Evolutionary conservation across 2,329 filamentous ascomycete species (phyloP), one percentile per base, ranked within the genome.

Genomic region (Botryotinia narcissicola): DNA sequence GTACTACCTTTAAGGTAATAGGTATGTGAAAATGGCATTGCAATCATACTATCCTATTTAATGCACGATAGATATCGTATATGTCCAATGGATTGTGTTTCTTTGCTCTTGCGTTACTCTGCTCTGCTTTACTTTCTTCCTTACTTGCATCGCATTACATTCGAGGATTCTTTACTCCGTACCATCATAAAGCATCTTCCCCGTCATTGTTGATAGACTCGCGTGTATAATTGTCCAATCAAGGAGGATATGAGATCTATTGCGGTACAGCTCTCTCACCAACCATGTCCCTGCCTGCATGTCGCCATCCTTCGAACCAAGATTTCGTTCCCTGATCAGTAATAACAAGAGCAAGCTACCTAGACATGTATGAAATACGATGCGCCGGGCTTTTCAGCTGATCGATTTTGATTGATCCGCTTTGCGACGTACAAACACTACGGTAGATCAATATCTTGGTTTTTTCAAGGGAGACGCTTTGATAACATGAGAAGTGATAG

Each of bases 381-480:
- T 44, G 32, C 54, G 32, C 54, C 40, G 51, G 57, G 40, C 29
- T 61, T 59, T 60, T 46, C 68, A 70, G 68, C 57, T 62, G 57
- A 62, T 70, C 12, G 37, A n/a, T 40, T 59, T 22, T 22, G 51
- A 20, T 44, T 70, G 48, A 59, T 57, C 51, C 51, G 51, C 51
- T 57, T 57, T 32, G 51, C 51, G 51, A 57, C 16, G 51, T 32
- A 9, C 14, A 29, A 57, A 57, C 51, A 54, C 51, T 54, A 29
- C 37, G 25, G 37, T 42, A 46, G 46, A 48, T 29, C 51, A 32
- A 29, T 32, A 48, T 35, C n/a, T 66, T n/a, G 35, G 35, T 20
- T 69, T n/a, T 18, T 18, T 37, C 37, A 32, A 59, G 44, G 64
- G 68, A 63, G 57, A 63, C 75, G 73, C 74, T 72, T 75, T 74